Conservation (phyloP, 306 rosid genomes). For the Vicia sativa region DNA sequence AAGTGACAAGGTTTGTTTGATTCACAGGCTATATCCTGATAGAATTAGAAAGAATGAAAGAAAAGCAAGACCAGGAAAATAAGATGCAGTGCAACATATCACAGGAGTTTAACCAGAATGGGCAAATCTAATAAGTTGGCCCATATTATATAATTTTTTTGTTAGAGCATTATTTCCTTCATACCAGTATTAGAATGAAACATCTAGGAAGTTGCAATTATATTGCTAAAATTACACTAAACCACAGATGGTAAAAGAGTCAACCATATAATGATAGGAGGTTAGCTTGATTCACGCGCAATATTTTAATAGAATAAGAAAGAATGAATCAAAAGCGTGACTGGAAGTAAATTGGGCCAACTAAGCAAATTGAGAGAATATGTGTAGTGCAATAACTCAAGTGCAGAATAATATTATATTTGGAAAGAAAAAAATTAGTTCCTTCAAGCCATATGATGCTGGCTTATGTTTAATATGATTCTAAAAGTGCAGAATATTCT, state of each 20-base stretch:
- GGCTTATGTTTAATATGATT: background rate
- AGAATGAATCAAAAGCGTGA: slow-evolving; percentile 9
- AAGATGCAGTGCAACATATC: background rate
- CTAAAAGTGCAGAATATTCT: slow-evolving; percentile 3
- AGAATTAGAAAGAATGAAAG: background rate
- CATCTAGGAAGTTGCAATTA: slow-evolving; percentile 13
- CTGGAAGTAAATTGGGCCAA: background rate
- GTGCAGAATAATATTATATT: background rate
- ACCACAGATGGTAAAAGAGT: slow-evolving; percentile 7
- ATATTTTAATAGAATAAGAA: slow-evolving; percentile 6
- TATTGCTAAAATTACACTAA: slow-evolving; percentile 18
- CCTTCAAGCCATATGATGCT: background rate
- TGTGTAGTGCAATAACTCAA: background rate
- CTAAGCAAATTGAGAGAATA: slow-evolving; percentile 9
- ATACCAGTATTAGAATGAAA: slow-evolving; percentile 11
- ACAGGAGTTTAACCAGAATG: background rate
- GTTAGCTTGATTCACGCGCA: slow-evolving; percentile 5
- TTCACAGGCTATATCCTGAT: background rate
- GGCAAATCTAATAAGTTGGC: background rate
- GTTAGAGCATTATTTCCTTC: background rate
- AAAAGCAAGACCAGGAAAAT: background rate
- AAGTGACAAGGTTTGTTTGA: background rate
- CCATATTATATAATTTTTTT: background rate
- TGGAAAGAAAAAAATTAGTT: background rate
- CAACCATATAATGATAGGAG: background rate